Percentiles rank a stretch among this genome's conserved stretches.
phyloP scores from a whole-genome alignment of 257 asterid genomes.

The Capsicum baccatum region DNA sequence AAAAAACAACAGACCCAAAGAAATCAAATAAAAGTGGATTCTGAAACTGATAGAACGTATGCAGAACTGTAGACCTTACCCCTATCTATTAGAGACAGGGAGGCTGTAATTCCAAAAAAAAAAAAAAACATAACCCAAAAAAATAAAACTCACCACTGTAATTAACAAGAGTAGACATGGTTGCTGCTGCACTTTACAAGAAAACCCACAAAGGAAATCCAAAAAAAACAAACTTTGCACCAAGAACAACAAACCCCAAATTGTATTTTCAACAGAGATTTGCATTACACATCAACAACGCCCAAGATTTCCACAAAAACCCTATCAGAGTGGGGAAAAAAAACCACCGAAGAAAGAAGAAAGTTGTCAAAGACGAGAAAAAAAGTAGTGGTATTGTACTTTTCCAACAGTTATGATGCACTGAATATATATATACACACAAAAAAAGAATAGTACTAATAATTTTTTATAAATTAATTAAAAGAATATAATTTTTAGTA shows the following conservation, averaged over 20 bases:
- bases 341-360: background rate
- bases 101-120: no score
- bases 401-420: conserved; percentile 29
- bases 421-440: conserved; percentile 26
- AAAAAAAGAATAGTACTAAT: background rate
- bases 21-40: no score
- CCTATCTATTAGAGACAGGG: no score
- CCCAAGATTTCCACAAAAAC: conserved; percentile 36
- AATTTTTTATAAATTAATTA: background rate
- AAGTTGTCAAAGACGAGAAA: conserved; percentile 28
- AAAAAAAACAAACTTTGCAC: conserved; percentile 51
- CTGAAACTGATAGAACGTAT: no score
- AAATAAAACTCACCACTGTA: conserved; percentile 71
- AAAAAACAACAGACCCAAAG: background rate
- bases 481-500: background rate
- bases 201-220: conserved; percentile 56
- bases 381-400: conserved; percentile 33
- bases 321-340: conserved; percentile 77
- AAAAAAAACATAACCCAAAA: background rate
- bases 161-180: conserved; percentile 94
- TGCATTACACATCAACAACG: conserved; percentile 54
- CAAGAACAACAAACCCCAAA: conserved; percentile 61
- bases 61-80: no score
- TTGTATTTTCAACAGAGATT: conserved; percentile 55
- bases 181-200: conserved; percentile 47